Conservation (phyloP, 106 monocot genomes). For the Vanilla planifolia region DNA sequence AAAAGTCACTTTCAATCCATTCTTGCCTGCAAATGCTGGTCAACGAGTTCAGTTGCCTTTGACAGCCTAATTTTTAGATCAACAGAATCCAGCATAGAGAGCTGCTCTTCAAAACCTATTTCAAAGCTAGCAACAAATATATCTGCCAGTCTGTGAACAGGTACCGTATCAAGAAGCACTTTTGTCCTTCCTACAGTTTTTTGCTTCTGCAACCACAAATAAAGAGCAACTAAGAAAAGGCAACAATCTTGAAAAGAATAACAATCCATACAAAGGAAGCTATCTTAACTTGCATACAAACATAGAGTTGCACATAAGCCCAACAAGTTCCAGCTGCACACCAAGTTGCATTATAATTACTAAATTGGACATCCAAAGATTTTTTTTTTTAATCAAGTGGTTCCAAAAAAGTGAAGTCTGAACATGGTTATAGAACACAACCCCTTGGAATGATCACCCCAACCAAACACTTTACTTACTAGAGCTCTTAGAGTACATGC, state of each 20-base stretch:
- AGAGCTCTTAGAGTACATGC: too few relatives aligned
- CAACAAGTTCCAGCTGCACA: background rate
- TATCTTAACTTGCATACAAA: background rate
- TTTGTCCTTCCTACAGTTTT: slow-evolving; percentile 97
- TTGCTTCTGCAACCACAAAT: slow-evolving; percentile 70
- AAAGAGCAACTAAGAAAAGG: background rate
- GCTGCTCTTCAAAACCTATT: slow-evolving; percentile 97
- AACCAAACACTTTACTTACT: too few relatives aligned
- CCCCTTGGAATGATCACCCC: too few relatives aligned
- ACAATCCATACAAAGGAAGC: background rate
- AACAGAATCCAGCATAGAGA: slow-evolving; percentile 95
- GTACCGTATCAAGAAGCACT: slow-evolving; percentile 98
- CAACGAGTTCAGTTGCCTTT: slow-evolving; percentile 92
- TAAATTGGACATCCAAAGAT: too few relatives aligned
- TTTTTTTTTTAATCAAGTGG: too few relatives aligned
- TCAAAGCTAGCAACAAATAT: slow-evolving; percentile 99
- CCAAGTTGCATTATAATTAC: too few relatives aligned
- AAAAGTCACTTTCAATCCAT: background rate
- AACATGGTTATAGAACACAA: too few relatives aligned
- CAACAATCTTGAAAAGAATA: background rate
- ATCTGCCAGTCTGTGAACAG: slow-evolving; percentile 92
- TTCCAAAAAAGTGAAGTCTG: too few relatives aligned
- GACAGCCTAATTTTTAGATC: slow-evolving; percentile 84
- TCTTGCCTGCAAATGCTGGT: slow-evolving; percentile 86
- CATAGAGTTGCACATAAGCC: background rate